Evolutionary conservation across 495 filamentous ascomycete genomes (phyloP).

Genomic region (Penicillium chermesinum): DNA sequence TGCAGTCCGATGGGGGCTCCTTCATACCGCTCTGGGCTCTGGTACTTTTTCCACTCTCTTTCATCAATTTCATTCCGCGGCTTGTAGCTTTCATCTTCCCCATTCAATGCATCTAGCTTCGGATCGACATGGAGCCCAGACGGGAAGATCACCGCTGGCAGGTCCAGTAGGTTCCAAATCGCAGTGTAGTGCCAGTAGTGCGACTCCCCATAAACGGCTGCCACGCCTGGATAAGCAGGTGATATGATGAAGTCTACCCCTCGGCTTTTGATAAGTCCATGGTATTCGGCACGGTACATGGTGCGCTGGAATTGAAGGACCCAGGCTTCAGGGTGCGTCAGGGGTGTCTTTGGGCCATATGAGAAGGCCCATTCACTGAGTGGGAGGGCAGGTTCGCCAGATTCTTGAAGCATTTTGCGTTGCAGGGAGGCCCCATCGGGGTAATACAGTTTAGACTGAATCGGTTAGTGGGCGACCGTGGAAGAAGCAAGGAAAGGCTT

Average conservation of each 20-base stretch:
- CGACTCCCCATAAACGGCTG: slow-evolving; percentile 53
- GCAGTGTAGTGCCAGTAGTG: slow-evolving; percentile 68
- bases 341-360: slow-evolving; percentile 39
- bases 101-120: slow-evolving; percentile 24
- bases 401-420: slow-evolving; percentile 36
- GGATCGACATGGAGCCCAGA: slow-evolving; percentile 41
- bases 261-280: slow-evolving; percentile 52
- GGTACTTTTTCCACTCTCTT: slow-evolving; percentile 38
- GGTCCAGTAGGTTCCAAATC: slow-evolving; percentile 71
- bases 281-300: slow-evolving; percentile 53
- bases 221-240: slow-evolving; percentile 55
- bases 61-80: slow-evolving; percentile 31
- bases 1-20: slow-evolving; percentile 50
- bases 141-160: slow-evolving; percentile 57
- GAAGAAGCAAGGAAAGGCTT: slow-evolving; percentile 3
- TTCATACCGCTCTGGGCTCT: slow-evolving; percentile 28
- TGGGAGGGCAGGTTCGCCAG: slow-evolving; percentile 53
- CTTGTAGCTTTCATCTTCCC: slow-evolving; percentile 23
- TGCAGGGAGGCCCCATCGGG: slow-evolving; percentile 47
- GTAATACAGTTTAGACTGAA: slow-evolving; percentile 49
- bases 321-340: slow-evolving; percentile 41
- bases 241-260: slow-evolving; percentile 67
- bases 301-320: slow-evolving; percentile 47
- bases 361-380: slow-evolving; percentile 54
- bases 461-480: neutral